Base-by-base conservation (phyloP, 1,284 basidiomycete genomes). In the Leccinum solheimii region DNA sequence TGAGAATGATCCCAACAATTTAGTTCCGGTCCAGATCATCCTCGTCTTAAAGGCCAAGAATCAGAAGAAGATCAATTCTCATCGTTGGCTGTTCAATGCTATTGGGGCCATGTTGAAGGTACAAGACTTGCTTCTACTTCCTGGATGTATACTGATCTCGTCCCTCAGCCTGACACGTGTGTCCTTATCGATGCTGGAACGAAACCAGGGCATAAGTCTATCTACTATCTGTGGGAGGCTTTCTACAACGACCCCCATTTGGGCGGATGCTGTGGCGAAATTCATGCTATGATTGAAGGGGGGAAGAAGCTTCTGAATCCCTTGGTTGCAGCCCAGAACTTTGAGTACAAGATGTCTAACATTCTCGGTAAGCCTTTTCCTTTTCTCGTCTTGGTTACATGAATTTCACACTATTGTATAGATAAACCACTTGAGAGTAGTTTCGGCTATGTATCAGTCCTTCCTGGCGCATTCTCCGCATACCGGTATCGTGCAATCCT, bases 291-390 rank as follows among this genome's bases (percentile, higher is more conserved):
- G 94, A 93, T 97, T 70, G 87, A 94, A 73, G 91, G 91, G 34
- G 96, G 97, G 30, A 90, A 80, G 76, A 97, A 97, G 74, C 84
- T 99, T 38, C 73, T 98, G 64, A 99, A 98, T 71, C 97, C 97
- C 13, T 81, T 98, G 52, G 87, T 96, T 34, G 95, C 95, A 10
- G 94, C 94, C 26, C 97, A 98, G 76, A 98, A 98, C 78, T 98
- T 99, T 70, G 97, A 99, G 78, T 98, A 98, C 81, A 98, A 94
- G 79, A 96, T 96, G 92, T 95, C 92, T 43, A 96, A 96, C 76
- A 97, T 97, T 69, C 81, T 96, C 27, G 92, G 92, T 86, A 76
- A 68, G 77, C 66, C 21, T n/a, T 55, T n/a, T 11, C 16, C 9
- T 30, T 21, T 16, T 38, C 16, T 51, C 6, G 4, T 34, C 19